A percentile compares a stretch with the other conserved stretches of the same genome.
Conservation (phyloP, 202 grass and related monocot genomes). For the Elaeis oleifera region DNA sequence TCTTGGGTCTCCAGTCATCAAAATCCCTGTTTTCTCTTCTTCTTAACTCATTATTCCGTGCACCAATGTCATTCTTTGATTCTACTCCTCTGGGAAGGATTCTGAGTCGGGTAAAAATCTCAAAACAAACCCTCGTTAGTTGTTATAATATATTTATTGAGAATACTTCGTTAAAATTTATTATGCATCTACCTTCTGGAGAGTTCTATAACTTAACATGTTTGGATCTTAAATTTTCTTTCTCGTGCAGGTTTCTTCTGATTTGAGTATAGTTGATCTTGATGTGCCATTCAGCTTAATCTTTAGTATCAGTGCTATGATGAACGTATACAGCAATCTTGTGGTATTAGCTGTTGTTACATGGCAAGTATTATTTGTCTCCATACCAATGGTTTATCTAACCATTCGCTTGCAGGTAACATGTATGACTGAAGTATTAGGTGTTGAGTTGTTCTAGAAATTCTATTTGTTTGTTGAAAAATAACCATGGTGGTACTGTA, state of each 20-base stretch:
- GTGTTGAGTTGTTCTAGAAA: no score
- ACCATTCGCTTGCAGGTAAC: conserved; percentile 72
- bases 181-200: no score
- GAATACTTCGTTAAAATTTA: no score
- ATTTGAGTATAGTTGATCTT: conserved; percentile 84
- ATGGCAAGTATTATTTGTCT: conserved; percentile 82
- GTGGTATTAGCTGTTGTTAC: conserved; percentile 79
- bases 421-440: no score
- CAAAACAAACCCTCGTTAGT: background rate
- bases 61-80: conserved; percentile 85
- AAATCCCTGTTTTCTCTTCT: conserved; percentile 83
- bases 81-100: conserved; percentile 89
- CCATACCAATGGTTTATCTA: conserved; percentile 61
- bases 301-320: conserved; percentile 41
- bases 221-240: background rate
- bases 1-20: conserved; percentile 67
- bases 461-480: no score
- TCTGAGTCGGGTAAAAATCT: conserved; percentile 63
- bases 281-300: conserved; percentile 79
- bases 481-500: no score
- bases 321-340: conserved; percentile 81
- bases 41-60: conserved; percentile 55
- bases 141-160: no score
- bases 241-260: conserved; percentile 61
- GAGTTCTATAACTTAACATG: no score